Evolutionary conservation across 164 flowering plant species (phyloP).

Genomic region (Tinospora cordifolia): DNA sequence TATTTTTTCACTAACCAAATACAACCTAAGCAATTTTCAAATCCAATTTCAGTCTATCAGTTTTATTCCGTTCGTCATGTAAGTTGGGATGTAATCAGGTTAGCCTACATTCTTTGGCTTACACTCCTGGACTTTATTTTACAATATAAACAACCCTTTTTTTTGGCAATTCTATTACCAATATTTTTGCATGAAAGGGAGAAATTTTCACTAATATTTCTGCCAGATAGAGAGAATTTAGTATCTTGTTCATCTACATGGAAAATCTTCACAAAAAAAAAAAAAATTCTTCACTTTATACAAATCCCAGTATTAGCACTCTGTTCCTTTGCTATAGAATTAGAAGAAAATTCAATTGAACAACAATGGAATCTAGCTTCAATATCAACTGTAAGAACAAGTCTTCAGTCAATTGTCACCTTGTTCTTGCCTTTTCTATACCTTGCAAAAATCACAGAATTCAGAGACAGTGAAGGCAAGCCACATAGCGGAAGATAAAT

Average conservation of each 20-base stretch:
- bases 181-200: background rate
- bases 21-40: no score
- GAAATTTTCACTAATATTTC: background rate
- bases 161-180: no score
- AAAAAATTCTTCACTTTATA: background rate
- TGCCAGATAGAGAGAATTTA: background rate
- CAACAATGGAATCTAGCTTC: background rate
- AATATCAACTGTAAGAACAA: conserved; percentile 1
- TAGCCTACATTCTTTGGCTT: no score
- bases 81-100: no score
- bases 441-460: conserved; percentile 19
- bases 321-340: no score
- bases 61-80: no score
- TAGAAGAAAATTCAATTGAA: background rate
- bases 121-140: no score
- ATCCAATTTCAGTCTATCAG: no score
- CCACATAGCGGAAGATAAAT: no score
- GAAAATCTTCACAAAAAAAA: background rate
- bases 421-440: conserved; percentile 19
- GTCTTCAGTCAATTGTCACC: conserved; percentile 14
- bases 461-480: background rate
- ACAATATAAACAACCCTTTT: no score
- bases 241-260: background rate
- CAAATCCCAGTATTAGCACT: background rate
- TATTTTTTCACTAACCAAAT: no score